Evolutionary conservation across 192 early-diverging fungal species (phyloP).

Genomic region (Umbelopsis sp.): DNA sequence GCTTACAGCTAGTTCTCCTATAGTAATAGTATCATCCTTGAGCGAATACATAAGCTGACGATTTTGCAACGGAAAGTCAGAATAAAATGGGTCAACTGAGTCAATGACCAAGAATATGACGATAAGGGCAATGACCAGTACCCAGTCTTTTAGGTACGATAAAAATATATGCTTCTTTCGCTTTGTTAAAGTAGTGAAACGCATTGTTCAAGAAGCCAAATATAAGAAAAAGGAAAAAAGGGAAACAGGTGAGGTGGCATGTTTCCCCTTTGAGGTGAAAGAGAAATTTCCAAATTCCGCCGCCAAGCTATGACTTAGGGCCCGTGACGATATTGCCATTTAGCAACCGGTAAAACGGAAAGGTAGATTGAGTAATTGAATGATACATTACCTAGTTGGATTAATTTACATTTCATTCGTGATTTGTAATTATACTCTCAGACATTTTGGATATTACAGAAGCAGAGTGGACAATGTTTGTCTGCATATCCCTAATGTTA

Average conservation of each 20-base stretch:
- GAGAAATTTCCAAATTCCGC: too few species aligned
- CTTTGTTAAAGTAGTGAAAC: neutral
- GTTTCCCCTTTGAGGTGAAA: too few species aligned
- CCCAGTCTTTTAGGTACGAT: slow-evolving; percentile 10
- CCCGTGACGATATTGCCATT: too few species aligned
- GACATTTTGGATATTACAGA: neutral
- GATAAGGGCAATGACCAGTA: slow-evolving; percentile 10
- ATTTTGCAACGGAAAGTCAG: neutral
- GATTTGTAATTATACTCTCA: too few species aligned
- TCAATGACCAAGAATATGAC: slow-evolving; percentile 14
- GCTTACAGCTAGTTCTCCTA: slow-evolving; percentile 9
- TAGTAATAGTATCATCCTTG: slow-evolving; percentile 2
- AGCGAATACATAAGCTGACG: slow-evolving; percentile 2
- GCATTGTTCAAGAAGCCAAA: neutral
- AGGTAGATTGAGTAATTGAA: too few species aligned
- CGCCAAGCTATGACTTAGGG: too few species aligned
- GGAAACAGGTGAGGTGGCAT: neutral
- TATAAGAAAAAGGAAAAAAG: neutral
- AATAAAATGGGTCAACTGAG: neutral
- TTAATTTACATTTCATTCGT: too few species aligned
- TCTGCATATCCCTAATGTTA: neutral
- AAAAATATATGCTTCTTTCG: slow-evolving; percentile 10
- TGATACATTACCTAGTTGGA: too few species aligned
- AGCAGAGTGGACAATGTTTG: neutral
- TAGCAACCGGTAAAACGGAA: too few species aligned